Evolutionary conservation across 441 rosid genomes (phyloP).

Genomic region (Populus hybrid): DNA sequence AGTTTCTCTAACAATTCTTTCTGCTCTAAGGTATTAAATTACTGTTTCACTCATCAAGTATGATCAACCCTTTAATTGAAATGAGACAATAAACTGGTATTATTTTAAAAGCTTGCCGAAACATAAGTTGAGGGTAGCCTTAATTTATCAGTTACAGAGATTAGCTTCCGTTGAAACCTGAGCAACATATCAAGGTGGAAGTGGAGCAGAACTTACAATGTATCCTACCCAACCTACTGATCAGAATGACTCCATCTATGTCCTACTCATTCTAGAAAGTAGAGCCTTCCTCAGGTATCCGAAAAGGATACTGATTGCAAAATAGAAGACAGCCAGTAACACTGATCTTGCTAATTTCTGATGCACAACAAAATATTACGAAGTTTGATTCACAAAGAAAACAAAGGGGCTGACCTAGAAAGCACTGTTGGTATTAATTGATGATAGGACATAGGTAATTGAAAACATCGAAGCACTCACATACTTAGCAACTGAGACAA

Average conservation of each 20-base stretch:
- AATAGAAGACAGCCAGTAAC: not conserved
- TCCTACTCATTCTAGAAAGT: not conserved
- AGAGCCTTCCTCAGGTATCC: not conserved
- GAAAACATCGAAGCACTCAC: conserved; percentile 44
- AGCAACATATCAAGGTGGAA: not conserved
- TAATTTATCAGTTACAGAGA: not conserved
- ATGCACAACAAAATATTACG: not conserved
- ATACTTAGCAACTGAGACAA: conserved; percentile 58
- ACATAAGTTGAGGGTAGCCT: not conserved
- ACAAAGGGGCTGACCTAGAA: not conserved
- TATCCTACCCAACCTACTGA: not conserved
- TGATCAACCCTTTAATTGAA: not conserved
- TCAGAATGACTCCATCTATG: not conserved
- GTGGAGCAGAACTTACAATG: not conserved
- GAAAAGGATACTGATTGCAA: not conserved
- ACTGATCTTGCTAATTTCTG: not conserved
- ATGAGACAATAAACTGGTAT: not conserved
- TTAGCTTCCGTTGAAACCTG: not conserved
- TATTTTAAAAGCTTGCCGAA: not conserved
- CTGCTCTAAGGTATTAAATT: not conserved
- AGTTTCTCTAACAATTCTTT: not conserved
- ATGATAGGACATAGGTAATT: not conserved
- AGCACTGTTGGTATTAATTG: not conserved
- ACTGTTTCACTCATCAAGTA: not conserved
- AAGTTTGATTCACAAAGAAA: not conserved